phyloP scores from a whole-genome alignment of 225 moss, liverwort and hornwort species.

The Rhytidiadelphus loreus region DNA sequence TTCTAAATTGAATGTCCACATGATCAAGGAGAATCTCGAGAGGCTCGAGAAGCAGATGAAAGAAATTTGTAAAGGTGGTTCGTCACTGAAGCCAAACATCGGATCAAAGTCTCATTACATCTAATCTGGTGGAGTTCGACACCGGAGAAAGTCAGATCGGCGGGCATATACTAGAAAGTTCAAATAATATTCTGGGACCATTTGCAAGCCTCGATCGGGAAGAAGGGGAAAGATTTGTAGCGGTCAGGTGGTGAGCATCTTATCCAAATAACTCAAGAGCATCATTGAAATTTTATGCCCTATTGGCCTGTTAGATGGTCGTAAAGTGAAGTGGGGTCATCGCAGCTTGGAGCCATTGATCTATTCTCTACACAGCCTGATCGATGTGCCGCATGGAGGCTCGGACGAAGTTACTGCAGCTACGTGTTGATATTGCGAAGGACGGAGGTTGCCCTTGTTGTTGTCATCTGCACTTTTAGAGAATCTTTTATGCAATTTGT shows the following conservation, averaged over 20 bases:
- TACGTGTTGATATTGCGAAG: neutral
- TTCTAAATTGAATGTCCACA: neutral
- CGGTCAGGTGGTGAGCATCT: neutral
- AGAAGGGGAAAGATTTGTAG: neutral
- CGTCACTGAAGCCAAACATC: neutral
- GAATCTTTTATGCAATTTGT: neutral
- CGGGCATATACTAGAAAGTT: constrained; percentile 1
- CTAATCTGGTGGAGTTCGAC: neutral
- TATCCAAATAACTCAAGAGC: neutral
- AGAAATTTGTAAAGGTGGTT: neutral
- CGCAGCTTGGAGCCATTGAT: neutral
- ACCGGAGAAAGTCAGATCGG: neutral
- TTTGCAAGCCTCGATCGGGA: neutral
- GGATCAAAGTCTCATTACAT: neutral
- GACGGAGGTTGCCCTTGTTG: neutral
- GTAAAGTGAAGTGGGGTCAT: neutral
- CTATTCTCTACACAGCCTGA: neutral
- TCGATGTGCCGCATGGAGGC: neutral
- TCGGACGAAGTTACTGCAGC: neutral
- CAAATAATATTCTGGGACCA: neutral
- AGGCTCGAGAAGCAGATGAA: neutral
- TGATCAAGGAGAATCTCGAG: neutral
- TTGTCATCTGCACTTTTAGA: neutral
- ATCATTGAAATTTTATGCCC: neutral
- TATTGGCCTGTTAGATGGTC: neutral